Conservation (phyloP, 225 moss, liverwort and hornwort species). For the Marchantia paleacea region DNA sequence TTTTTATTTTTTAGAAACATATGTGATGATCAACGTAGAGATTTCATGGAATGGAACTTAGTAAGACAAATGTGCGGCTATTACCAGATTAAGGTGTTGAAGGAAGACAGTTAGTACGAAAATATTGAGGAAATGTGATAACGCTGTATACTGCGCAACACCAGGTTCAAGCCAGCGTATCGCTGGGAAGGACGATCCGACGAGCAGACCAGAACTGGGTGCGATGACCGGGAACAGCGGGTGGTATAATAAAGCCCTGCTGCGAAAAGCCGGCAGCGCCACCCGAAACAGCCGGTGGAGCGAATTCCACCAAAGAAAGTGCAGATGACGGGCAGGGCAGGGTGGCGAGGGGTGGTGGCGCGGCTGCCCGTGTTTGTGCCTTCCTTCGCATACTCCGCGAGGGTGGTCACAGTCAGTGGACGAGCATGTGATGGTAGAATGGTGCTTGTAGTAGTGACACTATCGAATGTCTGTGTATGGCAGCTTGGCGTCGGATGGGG, state of each 20-base stretch:
- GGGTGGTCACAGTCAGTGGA: background rate
- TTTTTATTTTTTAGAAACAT: too few relatives aligned
- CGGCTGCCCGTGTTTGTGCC: constrained; percentile 1
- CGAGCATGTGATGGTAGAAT: background rate
- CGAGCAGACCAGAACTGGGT: background rate
- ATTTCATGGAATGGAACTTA: too few relatives aligned
- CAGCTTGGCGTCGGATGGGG: background rate
- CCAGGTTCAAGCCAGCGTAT: too few relatives aligned
- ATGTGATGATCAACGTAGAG: too few relatives aligned
- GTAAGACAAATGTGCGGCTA: too few relatives aligned
- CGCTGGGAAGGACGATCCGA: background rate
- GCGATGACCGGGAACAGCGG: background rate
- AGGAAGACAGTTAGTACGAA: too few relatives aligned
- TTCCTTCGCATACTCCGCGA: background rate
- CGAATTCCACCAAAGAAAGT: background rate
- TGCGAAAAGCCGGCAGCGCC: background rate
- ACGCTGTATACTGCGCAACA: too few relatives aligned
- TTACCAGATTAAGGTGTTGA: too few relatives aligned
- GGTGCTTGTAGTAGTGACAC: background rate
- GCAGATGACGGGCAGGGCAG: background rate
- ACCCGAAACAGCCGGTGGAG: constrained; percentile 2
- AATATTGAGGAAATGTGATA: too few relatives aligned
- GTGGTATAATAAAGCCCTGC: background rate
- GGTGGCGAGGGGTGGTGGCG: background rate
- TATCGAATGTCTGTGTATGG: constrained; percentile 1